phyloP scores from a whole-genome alignment of 1,284 basidiomycete species.

The Stygiomarasmius scandens region DNA sequence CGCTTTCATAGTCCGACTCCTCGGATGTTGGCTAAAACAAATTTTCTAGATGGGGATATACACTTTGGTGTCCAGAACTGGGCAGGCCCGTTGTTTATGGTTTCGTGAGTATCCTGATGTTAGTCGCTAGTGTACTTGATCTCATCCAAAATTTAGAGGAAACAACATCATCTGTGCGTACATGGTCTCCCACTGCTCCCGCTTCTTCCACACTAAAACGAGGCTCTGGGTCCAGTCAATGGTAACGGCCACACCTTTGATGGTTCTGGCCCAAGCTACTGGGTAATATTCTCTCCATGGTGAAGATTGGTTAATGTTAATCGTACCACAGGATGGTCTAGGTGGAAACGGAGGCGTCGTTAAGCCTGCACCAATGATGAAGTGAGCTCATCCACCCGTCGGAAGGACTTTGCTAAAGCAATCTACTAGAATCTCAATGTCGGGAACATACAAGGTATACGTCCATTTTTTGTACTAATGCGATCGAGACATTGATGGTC shows the following conservation, averaged over 20 bases:
- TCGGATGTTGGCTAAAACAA: no score
- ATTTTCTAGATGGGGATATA: conserved; percentile 52
- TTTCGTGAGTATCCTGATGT: conserved; percentile 28
- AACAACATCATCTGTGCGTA: conserved; percentile 5
- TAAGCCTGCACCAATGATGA: conserved; percentile 56
- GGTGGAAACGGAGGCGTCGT: conserved; percentile 36
- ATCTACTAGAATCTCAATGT: conserved; percentile 50
- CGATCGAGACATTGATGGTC: conserved; percentile 13
- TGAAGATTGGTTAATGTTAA: conserved; percentile 11
- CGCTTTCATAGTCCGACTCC: no score
- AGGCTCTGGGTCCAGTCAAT: conserved; percentile 37
- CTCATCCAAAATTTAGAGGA: conserved; percentile 1
- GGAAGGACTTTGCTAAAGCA: conserved; percentile 6
- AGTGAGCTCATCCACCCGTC: conserved; percentile 28
- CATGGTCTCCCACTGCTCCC: not conserved
- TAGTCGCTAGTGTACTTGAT: not conserved
- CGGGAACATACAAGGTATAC: conserved; percentile 49
- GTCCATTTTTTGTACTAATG: conserved; percentile 33
- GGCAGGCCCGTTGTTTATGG: conserved; percentile 48
- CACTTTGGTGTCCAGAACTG: conserved; percentile 45
- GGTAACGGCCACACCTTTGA: conserved; percentile 43
- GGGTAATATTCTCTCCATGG: conserved; percentile 37
- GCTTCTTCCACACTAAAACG: not conserved
- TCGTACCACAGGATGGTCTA: conserved; percentile 40
- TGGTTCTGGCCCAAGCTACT: conserved; percentile 49